Evolutionary conservation across 192 early-diverging fungal species (phyloP).

Genomic region (Podila epicladia): DNA sequence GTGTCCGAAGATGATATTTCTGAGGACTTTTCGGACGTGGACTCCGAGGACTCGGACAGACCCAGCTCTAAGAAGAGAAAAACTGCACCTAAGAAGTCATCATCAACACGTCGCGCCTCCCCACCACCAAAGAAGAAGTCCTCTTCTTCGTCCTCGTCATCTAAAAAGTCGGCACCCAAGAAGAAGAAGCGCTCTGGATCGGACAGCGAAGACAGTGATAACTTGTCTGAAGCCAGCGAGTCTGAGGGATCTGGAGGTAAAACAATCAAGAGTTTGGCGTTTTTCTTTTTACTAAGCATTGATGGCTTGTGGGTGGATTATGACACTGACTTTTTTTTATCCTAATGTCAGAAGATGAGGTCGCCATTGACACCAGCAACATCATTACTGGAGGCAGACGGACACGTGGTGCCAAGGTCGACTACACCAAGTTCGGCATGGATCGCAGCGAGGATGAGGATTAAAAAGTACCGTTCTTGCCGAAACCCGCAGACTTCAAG

Average conservation of each 20-base stretch:
- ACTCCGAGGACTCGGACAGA: constrained; percentile 41
- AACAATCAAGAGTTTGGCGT: background rate
- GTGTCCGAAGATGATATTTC: constrained; percentile 21
- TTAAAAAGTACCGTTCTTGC: background rate
- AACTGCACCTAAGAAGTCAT: constrained; percentile 15
- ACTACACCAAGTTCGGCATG: constrained; percentile 79
- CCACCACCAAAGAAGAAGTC: constrained; percentile 49
- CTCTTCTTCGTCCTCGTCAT: constrained; percentile 23
- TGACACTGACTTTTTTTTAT: constrained; percentile 1
- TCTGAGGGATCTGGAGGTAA: constrained; percentile 49
- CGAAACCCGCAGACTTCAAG: background rate
- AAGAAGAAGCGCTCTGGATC: constrained; percentile 37
- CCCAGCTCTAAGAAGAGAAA: constrained; percentile 28
- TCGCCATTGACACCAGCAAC: constrained; percentile 63
- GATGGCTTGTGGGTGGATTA: too few species aligned
- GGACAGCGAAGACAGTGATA: constrained; percentile 24
- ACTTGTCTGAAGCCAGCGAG: constrained; percentile 37
- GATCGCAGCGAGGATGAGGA: constrained; percentile 57
- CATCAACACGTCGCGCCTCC: constrained; percentile 28
- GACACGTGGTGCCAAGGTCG: constrained; percentile 75
- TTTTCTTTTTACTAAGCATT: background rate
- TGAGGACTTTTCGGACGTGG: constrained; percentile 44
- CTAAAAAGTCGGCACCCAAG: constrained; percentile 16
- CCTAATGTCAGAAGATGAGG: constrained; percentile 17
- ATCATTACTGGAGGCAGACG: constrained; percentile 72